Conservation (phyloP, 148 eudicot genomes). For the Dianthus caryophyllus region DNA sequence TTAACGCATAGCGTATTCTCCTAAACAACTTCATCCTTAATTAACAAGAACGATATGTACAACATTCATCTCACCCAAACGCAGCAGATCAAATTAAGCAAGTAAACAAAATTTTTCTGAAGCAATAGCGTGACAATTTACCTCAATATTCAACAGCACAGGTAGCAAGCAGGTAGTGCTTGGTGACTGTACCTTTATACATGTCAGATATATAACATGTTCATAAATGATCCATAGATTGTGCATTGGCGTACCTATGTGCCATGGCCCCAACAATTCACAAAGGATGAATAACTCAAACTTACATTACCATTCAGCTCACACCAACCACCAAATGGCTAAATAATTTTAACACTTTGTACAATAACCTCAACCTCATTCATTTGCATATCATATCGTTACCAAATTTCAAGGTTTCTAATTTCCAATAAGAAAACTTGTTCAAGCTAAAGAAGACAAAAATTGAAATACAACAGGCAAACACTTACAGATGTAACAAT, state of each 20-base stretch:
- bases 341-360: background rate
- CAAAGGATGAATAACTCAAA: background rate
- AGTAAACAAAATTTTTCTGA: background rate
- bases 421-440: background rate
- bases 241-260: background rate
- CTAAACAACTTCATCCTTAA: background rate
- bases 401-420: background rate
- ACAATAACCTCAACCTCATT: too few species aligned
- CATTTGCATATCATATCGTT: background rate
- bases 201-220: background rate
- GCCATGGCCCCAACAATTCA: background rate
- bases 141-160: background rate
- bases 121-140: background rate
- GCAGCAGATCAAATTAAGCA: background rate
- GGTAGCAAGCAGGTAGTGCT: background rate
- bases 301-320: too few species aligned
- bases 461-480: background rate
- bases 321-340: background rate
- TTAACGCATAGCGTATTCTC: slow-evolving; percentile 9
- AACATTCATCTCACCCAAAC: background rate
- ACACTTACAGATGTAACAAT: slow-evolving; percentile 79
- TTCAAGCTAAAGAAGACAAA: background rate
- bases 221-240: background rate
- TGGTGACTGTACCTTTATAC: background rate
- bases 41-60: background rate